Base-by-base conservation (phyloP, 1,284 basidiomycete species). In the Sphaerobolus stellatus region DNA sequence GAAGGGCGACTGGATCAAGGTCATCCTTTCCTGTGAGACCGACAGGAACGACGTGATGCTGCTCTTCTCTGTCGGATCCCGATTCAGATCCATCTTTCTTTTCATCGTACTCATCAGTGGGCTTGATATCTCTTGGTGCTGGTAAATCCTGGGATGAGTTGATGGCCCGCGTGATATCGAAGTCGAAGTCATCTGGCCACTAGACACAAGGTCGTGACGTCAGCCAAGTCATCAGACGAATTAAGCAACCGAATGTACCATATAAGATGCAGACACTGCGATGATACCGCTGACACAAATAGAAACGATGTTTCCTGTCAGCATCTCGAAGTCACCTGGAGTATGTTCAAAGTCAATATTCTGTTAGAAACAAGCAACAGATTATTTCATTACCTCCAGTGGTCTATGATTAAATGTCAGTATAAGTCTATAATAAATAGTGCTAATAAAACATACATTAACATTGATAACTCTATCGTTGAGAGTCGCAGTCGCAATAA, bases 221-320 rank as follows among this genome's bases (percentile, higher is more conserved):
- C 47, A 22, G 34, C 44, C n/a, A 29, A 29, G 41, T 47, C 20
- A 36, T 34, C 29, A 50, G 13, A 41, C 24, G 25, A 14, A 8
- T 18, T 33, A 30, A 51, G 18, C 30, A 40, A 9, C 30, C 36
- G 4, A 38, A 66, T 82, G 58, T 62, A 85, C 84, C 44, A 90
- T 70, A 43, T 83, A 68, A 0, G 90, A 90, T 40, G 79, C 75
- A 0, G 72, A 74, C 27, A 85, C 73, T 0, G 90, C 81, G 61
- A 97, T 75, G 56, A 97, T 85, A 1, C 80, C 89, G 6, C 92
- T 90, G 22, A 91, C 78, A 20, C 84, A 85, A 61, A 98, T 91
- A 0, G 92, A 86, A 1, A 90, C 88, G 13, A 96, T 73, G 71
- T 96, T 95, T 5, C 94, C 93, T 0, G 92, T 86, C 16, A 96